phyloP scores from a whole-genome alignment of 2,329 filamentous ascomycete genomes.

The Thelonectria rubi region DNA sequence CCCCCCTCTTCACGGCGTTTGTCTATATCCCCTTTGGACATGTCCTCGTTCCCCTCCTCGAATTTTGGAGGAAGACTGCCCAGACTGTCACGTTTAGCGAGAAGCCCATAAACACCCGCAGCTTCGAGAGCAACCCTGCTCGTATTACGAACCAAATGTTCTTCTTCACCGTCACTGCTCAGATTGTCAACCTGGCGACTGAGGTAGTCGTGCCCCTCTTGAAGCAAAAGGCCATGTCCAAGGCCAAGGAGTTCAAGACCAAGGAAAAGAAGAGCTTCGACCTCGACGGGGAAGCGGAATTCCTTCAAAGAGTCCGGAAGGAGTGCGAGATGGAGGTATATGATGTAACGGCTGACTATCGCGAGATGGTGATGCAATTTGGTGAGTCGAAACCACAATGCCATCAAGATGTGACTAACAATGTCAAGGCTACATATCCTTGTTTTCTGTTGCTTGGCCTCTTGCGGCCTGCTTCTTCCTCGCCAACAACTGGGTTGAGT shows the following conservation, averaged over 20 bases:
- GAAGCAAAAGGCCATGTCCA: slow-evolving; percentile 80
- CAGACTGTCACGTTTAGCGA: slow-evolving; percentile 79
- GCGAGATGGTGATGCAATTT: slow-evolving; percentile 91
- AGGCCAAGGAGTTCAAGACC: slow-evolving; percentile 78
- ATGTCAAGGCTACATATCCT: slow-evolving; percentile 76
- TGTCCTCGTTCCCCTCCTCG: slow-evolving; percentile 83
- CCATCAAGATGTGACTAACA: slow-evolving; percentile 14
- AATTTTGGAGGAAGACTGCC: slow-evolving; percentile 80
- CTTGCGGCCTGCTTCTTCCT: slow-evolving; percentile 90
- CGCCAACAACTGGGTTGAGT: slow-evolving; percentile 95
- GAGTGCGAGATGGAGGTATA: slow-evolving; percentile 86
- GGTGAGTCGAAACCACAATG: slow-evolving; percentile 51
- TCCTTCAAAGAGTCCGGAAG: slow-evolving; percentile 81
- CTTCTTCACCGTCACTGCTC: slow-evolving; percentile 94
- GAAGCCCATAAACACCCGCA: slow-evolving; percentile 70
- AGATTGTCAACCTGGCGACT: slow-evolving; percentile 85
- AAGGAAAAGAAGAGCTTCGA: slow-evolving; percentile 70
- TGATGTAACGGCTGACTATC: slow-evolving; percentile 88
- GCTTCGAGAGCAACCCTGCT: slow-evolving; percentile 84
- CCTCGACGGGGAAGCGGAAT: slow-evolving; percentile 78
- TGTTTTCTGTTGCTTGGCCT: slow-evolving; percentile 96
- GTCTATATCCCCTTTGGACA: slow-evolving; percentile 93
- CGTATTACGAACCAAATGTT: slow-evolving; percentile 91
- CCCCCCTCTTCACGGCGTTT: slow-evolving; percentile 91
- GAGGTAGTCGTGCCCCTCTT: slow-evolving; percentile 87